A percentile compares a stretch with the other conserved stretches of the same genome.
These are phyloP conservation scores for Curvularia sp. DNA, from an alignment of 2,329 filamentous ascomycete species.

Conservation along the genomic window DNA sequence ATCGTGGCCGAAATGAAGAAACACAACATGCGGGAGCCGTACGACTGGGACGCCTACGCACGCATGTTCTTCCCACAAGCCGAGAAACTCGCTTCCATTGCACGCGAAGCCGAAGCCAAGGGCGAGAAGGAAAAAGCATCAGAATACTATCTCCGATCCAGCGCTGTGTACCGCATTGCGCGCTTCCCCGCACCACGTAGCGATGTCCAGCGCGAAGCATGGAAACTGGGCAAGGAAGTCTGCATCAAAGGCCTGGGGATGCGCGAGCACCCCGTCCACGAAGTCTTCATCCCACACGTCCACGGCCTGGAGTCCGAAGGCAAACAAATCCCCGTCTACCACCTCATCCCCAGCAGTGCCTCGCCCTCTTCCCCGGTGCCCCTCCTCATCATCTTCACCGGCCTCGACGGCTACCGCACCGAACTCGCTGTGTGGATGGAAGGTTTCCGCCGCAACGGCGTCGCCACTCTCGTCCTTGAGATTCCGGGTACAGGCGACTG, in stretches of 20 bases:
- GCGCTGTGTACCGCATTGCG: constrained; percentile 73
- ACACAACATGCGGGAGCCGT: constrained; percentile 69
- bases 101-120: constrained; percentile 57
- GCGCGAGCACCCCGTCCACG: constrained; percentile 62
- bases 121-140: constrained; percentile 63
- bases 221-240: constrained; percentile 68
- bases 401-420: constrained; percentile 65
- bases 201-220: constrained; percentile 65
- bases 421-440: constrained; percentile 62
- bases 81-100: constrained; percentile 61
- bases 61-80: constrained; percentile 66
- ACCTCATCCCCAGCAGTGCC: constrained; percentile 63
- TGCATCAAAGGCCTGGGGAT: constrained; percentile 63
- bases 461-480: constrained; percentile 61
- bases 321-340: constrained; percentile 66
- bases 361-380: constrained; percentile 55
- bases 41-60: constrained; percentile 69
- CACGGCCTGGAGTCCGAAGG: constrained; percentile 61
- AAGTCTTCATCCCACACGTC: constrained; percentile 67
- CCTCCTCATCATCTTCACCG: constrained; percentile 63
- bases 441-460: constrained; percentile 57
- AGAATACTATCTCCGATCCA: constrained; percentile 63
- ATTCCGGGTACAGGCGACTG: constrained; percentile 66
- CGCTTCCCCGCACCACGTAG: constrained; percentile 67
- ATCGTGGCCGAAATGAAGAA: constrained; percentile 69